Conservation (phyloP, 169 alveolate species). For the Cryptosporidium baileyi region DNA sequence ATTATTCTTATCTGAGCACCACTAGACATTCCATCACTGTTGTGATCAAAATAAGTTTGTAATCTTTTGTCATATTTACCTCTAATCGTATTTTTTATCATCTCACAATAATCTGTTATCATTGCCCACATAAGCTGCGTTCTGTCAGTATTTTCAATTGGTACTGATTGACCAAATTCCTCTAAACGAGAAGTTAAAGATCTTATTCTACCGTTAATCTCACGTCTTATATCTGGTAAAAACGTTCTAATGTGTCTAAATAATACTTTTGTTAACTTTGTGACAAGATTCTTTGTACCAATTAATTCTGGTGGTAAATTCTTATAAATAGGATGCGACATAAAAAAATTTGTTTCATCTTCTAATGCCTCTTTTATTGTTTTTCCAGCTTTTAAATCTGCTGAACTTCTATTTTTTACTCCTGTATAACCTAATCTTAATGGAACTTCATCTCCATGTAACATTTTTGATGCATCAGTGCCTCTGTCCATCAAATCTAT, state of each 20-base stretch:
- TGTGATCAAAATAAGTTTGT: conserved; percentile 78
- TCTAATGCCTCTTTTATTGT: conserved; percentile 88
- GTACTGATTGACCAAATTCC: conserved; percentile 92
- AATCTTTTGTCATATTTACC: conserved; percentile 93
- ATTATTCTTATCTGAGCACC: conserved; percentile 86
- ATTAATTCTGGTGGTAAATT: conserved; percentile 88
- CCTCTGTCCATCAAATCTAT: conserved; percentile 99
- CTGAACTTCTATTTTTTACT: conserved; percentile 91
- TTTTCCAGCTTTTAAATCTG: conserved; percentile 90
- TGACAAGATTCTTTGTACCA: conserved; percentile 94
- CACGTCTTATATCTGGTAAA: conserved; percentile 94
- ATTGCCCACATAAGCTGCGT: conserved; percentile 96
- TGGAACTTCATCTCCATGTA: conserved; percentile 94
- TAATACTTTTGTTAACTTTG: conserved; percentile 93
- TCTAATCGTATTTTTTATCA: conserved; percentile 91
- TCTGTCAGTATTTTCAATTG: conserved; percentile 87
- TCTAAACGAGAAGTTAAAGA: conserved; percentile 79
- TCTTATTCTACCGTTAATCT: conserved; percentile 80
- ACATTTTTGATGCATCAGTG: conserved; percentile 94
- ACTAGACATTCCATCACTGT: conserved; percentile 77
- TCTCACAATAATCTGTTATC: conserved; percentile 97
- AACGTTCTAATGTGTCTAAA: conserved; percentile 94
- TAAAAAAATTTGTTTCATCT: conserved; percentile 91
- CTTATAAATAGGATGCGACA: conserved; percentile 92
- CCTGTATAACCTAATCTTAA: conserved; percentile 96